These are phyloP conservation scores for Xylaria sp. DNA, from an alignment of 2,329 filamentous ascomycete species.

Conservation along the genomic window DNA sequence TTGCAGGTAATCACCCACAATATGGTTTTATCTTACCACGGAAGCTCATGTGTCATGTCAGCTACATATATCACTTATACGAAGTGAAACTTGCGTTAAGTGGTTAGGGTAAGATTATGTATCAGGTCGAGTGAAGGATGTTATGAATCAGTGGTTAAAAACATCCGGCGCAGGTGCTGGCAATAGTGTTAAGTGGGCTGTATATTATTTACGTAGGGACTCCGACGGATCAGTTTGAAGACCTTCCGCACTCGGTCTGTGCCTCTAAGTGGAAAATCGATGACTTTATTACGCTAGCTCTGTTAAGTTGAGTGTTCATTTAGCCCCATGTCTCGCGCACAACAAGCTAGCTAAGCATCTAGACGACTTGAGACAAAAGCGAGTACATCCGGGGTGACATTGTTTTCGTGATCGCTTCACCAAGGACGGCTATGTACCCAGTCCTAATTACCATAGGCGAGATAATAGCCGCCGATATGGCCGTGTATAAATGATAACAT, in stretches of 20 bases:
- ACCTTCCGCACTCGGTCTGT: not conserved
- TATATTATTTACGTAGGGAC: not conserved
- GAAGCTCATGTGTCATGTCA: slow-evolving; percentile 35
- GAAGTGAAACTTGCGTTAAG: slow-evolving; percentile 3
- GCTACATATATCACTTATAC: slow-evolving; percentile 18
- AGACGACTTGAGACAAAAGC: too few relatives aligned
- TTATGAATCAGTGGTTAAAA: not conserved
- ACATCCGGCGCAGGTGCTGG: not conserved
- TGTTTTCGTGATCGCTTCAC: too few relatives aligned
- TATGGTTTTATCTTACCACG: slow-evolving; percentile 30
- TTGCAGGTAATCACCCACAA: slow-evolving; percentile 39
- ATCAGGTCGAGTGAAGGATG: not conserved
- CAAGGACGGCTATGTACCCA: not conserved
- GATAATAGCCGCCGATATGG: not conserved
- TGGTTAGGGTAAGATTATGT: slow-evolving; percentile 2
- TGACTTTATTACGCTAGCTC: not conserved
- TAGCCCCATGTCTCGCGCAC: too few relatives aligned
- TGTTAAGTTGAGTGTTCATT: too few relatives aligned
- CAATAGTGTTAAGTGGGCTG: not conserved
- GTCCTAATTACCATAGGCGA: not conserved
- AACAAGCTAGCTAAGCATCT: too few relatives aligned
- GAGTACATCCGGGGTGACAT: too few relatives aligned
- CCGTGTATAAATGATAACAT: not conserved
- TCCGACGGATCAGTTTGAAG: not conserved
- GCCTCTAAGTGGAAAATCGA: not conserved